A percentile compares a stretch with the other conserved stretches of the same genome.
Conservation (phyloP, 2,329 filamentous ascomycete species). For the Talaromyces sp. region DNA sequence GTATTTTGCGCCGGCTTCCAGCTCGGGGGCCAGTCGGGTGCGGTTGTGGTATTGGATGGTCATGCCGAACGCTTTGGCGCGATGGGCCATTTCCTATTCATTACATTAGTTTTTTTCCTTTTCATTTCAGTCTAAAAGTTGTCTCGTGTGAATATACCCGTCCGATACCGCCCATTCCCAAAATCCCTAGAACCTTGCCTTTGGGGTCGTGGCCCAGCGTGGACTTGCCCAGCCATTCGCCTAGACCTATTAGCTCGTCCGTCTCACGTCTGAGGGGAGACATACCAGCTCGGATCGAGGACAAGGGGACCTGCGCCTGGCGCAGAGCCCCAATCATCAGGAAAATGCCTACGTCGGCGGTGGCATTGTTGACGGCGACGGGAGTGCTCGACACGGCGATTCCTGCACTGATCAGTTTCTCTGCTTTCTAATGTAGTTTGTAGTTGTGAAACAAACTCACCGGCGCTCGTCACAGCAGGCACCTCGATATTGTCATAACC, state of each 20-base stretch:
- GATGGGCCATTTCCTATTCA: slow-evolving; percentile 39
- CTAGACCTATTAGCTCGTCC: slow-evolving; percentile 14
- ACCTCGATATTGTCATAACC: slow-evolving; percentile 59
- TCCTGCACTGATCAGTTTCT: slow-evolving; percentile 14
- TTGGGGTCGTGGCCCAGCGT: slow-evolving; percentile 40
- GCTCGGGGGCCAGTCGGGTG: slow-evolving; percentile 33
- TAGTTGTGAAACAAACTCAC: slow-evolving; percentile 16
- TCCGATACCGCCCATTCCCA: slow-evolving; percentile 46
- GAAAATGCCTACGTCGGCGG: slow-evolving; percentile 44
- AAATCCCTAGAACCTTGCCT: slow-evolving; percentile 41
- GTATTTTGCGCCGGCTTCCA: slow-evolving; percentile 38
- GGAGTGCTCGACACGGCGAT: slow-evolving; percentile 42
- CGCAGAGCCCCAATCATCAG: slow-evolving; percentile 43
- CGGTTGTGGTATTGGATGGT: slow-evolving; percentile 45
- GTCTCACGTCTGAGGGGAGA: not conserved
- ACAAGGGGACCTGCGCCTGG: slow-evolving; percentile 37
- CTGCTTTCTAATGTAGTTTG: not conserved
- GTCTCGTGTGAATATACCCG: slow-evolving; percentile 25
- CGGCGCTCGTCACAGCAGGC: slow-evolving; percentile 44
- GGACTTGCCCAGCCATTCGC: slow-evolving; percentile 38
- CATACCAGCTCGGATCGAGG: slow-evolving; percentile 36
- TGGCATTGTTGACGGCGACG: slow-evolving; percentile 42
- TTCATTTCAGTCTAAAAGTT: too few relatives aligned
- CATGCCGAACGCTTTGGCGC: slow-evolving; percentile 43
- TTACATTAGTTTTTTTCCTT: not conserved